Evolutionary conservation across 257 asterid species (phyloP), one percentile per base, ranked within the genome.

Genomic region (Linaria vulgaris): DNA sequence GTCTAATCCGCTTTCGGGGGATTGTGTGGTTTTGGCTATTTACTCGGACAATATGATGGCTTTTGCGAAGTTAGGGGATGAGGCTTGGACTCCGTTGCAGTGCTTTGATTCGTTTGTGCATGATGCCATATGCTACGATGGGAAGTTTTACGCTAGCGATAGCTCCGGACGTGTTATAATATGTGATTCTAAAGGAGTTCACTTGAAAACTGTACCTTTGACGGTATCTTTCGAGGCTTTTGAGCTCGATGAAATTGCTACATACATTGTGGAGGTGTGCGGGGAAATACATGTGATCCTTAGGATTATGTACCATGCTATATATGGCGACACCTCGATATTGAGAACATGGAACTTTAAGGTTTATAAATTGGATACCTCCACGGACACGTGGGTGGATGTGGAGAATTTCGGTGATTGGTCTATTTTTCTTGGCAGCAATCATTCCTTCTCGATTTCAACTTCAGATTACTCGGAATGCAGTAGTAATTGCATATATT

Each of bases 71-170:
- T 71, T 44, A 13, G 75, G 69, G 17, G 60, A 59, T 45, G 60
- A 30, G 22, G n/a, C 48, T 20, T 74, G 79, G 74, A 58, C 68
- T 16, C 74, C 79, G 30, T 34, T 74, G 27, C 69, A 61, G 22
- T 63, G 55, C 57, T 52, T 3, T 13, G 5, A 31, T 66, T 61
- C 53, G 9, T 30, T 47, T 45, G 47, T 74, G 24, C 59, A 41
- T 14, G 79, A 74, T 50, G 74, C 25, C 56, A 69, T 73, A 17
- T 68, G 52, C 59, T 61, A 43, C 39, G 30, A 27, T 16, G 72
- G 75, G 34, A 59, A 63, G 15, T 45, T 74, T 54, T 74, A 69
- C 49, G 71, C 59, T 6, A 50, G 58, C 3, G 63, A 57, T 22
- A 22, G 64, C 12, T 69, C 61, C 52, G 74, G 75, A 0, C 60